Evolutionary conservation across 139 green algal genomes (phyloP), one percentile per base, ranked within the genome.

Genomic region (Micractinium sp.): DNA sequence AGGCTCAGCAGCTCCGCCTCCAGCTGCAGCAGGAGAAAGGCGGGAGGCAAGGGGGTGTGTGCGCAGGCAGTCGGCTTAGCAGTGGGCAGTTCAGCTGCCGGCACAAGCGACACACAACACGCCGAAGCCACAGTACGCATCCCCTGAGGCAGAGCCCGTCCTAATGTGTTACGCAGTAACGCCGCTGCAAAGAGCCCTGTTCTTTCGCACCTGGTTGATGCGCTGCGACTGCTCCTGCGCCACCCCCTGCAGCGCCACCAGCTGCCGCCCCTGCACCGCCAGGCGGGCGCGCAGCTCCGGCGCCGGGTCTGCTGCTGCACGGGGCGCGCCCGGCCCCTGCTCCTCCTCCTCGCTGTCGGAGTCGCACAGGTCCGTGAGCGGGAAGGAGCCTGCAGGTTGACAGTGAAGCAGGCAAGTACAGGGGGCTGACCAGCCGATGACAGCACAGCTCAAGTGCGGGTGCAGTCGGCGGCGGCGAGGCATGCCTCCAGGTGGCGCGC

Each of bases 1-100:
- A 87, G 63, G 39, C 36, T 39, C 27, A 67, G 39, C 27, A 87
- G 83, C 83, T 87, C 83, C 0, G 38, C 67, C 83, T 87, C 83
- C 56, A 87, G 83, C 38, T 66, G 39, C 25, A 81, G 63, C 12
- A 80, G 13, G 18, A 53, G n/a, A n/a, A n/a, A n/a, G 16, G 35
- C 33, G 14, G 36, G 16, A 22, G 25, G 16, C 0, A 12, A 31
- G 31, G n/a, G 73, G 73, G 33, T 79, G 15, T 2, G 63, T 5
- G 63, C 13, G 63, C 63, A 71, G 63, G 63, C 63, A 71, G 63
- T 71, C 22, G 63, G 13, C 47, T 56, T 9, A 56, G 47, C 47
- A 33, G 67, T 33, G n/a, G 23, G 25, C 67, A 75, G 67, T 31
- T 1, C 1, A 35, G 67, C 67, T 15, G 14, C 20, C 20, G 22